Evolutionary conservation across 2,329 filamentous ascomycete species (phyloP).

Genomic region (Ilyonectria robusta): DNA sequence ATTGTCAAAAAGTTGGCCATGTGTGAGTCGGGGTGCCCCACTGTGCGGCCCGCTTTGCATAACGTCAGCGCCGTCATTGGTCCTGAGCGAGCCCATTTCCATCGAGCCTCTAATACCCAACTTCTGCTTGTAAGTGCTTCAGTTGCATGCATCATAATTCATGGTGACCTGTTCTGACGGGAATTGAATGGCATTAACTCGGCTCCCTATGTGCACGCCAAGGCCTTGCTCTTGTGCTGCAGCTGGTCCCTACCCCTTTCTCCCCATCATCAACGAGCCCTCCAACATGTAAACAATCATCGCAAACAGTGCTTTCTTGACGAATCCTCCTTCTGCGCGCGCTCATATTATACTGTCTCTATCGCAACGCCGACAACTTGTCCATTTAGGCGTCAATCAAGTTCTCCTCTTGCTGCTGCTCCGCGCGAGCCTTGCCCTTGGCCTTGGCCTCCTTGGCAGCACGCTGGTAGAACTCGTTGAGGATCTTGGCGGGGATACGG

Average conservation of each 20-base stretch:
- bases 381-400: slow-evolving; percentile 69
- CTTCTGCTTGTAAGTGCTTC: slow-evolving; percentile 26
- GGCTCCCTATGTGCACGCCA: slow-evolving; percentile 49
- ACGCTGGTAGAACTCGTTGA: slow-evolving; percentile 87
- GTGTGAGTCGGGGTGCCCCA: slow-evolving; percentile 35
- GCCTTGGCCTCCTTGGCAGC: slow-evolving; percentile 73
- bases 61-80: slow-evolving; percentile 37
- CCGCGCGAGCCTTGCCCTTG: slow-evolving; percentile 70
- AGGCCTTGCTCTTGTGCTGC: slow-evolving; percentile 43
- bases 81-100: neutral
- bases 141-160: neutral
- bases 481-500: slow-evolving; percentile 87
- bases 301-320: slow-evolving; percentile 42
- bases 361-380: slow-evolving; percentile 41
- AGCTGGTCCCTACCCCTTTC: slow-evolving; percentile 23
- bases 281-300: slow-evolving; percentile 42
- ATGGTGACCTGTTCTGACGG: slow-evolving; percentile 12
- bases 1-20: slow-evolving; percentile 41
- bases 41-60: slow-evolving; percentile 43
- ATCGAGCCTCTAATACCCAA: neutral
- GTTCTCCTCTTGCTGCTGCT: slow-evolving; percentile 68
- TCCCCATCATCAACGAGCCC: slow-evolving; percentile 36
- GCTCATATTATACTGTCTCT: slow-evolving; percentile 47
- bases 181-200: slow-evolving; percentile 51
- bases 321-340: slow-evolving; percentile 40